Base-by-base conservation (phyloP, 805 yeast species). In the Metschnikowia dekortorum region DNA sequence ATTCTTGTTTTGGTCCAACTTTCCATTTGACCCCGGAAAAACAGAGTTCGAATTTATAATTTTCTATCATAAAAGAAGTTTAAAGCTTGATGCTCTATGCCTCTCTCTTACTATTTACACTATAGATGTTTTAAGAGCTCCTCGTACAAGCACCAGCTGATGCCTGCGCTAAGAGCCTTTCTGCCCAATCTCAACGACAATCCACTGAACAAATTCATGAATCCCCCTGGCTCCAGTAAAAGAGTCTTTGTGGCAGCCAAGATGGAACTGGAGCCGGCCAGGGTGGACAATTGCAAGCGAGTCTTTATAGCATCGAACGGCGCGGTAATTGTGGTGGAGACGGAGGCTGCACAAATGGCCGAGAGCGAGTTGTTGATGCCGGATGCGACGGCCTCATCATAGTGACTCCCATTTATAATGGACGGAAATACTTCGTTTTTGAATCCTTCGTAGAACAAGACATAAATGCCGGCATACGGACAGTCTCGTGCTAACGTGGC, bases 61-160 rank as follows among this genome's bases (percentile, higher is more conserved):
- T 22, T 22, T 22, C 22, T 22, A 22, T 22, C 22, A 22, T 22
- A 5, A 22, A 4, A 3, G 22, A 22, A 22, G 22, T 22, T 22
- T 22, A 30, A 30, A 4, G 10, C 1, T 8, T 30, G 32, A 30
- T 10, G 18, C 8, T 22, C 29, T 37, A 37, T 37, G 39, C 10
- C 10, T 18, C 3, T n/a, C 29, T 32, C n/a, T 5, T 9, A 30
- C 46, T 43, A 52, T 46, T 40, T 46, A 42, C 44, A 39, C 29
- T 36, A 44, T 7, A 44, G 11, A 13, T 31, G 46, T 50, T 78
- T 79, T 37, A 92, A 79, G 48, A 92, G 69, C 63, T 94, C 97
- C 66, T 94, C 99, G 65, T 92, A 94, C 26, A 94, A 84, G 52
- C 96, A 89, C 99, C 99, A 94, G 45, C 96, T 90, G 53, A 94